Base-by-base conservation (phyloP, 176 grass and related monocot species). In the Triticum urartu region DNA sequence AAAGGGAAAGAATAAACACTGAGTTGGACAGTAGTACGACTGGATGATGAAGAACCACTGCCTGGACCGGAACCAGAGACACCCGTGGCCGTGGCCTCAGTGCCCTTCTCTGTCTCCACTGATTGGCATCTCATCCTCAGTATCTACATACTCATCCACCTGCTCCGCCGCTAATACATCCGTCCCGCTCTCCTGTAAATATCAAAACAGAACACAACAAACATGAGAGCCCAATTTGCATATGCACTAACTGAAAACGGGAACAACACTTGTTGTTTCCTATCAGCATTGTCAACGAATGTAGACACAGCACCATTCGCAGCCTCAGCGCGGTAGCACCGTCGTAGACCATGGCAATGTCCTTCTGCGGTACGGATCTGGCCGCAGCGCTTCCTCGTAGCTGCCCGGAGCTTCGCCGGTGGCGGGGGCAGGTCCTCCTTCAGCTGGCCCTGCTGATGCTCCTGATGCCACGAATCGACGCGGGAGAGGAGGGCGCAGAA, bases 61-160 rank as follows among this genome's bases (percentile, higher is more conserved):
- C 26, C 26, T 26, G 26, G 26, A 26, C 87, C 87, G 0, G 89
- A 98, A 60, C 80, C 89, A 82, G 38, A 43, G 93, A 93, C 88
- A 83, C 90, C 91, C 6, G 26, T 26, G 26, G 26, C 26, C 26
- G 26, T 74, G 13, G 24, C 89, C 24, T 83, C 76, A 12, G 88
- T 30, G n/a, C 91, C 88, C 81, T 93, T 98, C 67, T 95, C 82
- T 1, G 94, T 95, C 85, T 92, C 96, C 61, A 92, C 78, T 39
- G 92, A 86, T 24, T 91, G 93, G 81, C 94, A 94, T 33, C 73
- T 98, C 93, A 63, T 98, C 93, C 17, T 92, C 93, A 80, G 91
- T 98, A 76, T 98, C 96, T 12, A 95, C 85, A 68, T 98, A 94
- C 72, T 95, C 93, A 47, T 95, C 96, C 8, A 78, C 88, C 21